phyloP scores from a whole-genome alignment of 371 early-diverging fungal species.

The Mucor mucedo region DNA sequence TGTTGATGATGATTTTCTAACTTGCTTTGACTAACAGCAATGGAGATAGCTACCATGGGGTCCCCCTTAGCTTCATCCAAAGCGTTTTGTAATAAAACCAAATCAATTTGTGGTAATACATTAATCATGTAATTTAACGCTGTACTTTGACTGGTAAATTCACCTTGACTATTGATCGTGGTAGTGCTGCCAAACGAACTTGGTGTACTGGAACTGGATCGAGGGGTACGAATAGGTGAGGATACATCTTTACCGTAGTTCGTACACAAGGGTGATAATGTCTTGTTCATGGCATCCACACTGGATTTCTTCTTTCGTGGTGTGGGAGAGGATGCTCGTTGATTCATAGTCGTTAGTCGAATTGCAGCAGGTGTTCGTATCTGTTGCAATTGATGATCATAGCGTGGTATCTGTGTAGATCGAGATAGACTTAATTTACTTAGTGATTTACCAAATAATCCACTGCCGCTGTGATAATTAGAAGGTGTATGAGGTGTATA shows the following conservation, averaged over 20 bases:
- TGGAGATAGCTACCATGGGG: constrained; percentile 26
- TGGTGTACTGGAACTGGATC: constrained; percentile 26
- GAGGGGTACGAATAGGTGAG: constrained; percentile 7
- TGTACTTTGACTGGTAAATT: background rate
- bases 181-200: constrained; percentile 8
- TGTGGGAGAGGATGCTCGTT: background rate
- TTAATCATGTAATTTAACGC: constrained; percentile 24
- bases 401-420: constrained; percentile 25
- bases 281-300: background rate
- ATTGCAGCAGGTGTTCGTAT: background rate
- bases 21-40: constrained; percentile 23
- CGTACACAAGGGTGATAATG: constrained; percentile 12
- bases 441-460: constrained; percentile 25
- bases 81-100: constrained; percentile 16
- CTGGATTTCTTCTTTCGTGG: background rate
- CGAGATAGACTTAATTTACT: constrained; percentile 23
- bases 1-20: background rate
- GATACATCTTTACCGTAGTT: background rate
- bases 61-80: constrained; percentile 34
- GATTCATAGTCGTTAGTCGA: background rate
- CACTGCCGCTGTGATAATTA: constrained; percentile 11
- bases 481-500: background rate
- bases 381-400: constrained; percentile 12
- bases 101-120: constrained; percentile 29
- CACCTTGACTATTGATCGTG: constrained; percentile 2